phyloP scores from a whole-genome alignment of 2,329 filamentous ascomycete genomes.

The Calonectria montana region DNA sequence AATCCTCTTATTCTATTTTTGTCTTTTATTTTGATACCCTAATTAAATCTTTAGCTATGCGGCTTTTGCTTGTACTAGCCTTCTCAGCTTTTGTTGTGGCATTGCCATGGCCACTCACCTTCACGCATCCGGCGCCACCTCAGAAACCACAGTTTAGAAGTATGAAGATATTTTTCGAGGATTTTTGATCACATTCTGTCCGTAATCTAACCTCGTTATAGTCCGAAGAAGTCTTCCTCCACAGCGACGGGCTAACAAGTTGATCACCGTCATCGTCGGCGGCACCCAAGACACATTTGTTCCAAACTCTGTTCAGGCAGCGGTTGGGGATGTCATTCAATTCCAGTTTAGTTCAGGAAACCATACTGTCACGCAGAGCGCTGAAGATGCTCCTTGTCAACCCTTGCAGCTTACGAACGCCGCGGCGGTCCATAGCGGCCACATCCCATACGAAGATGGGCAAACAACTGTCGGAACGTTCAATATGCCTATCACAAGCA shows the following conservation, averaged over 20 bases:
- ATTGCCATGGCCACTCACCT: not conserved
- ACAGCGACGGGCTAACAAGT: slow-evolving; percentile 27
- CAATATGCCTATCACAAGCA: slow-evolving; percentile 57
- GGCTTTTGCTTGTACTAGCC: not conserved
- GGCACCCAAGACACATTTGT: slow-evolving; percentile 51
- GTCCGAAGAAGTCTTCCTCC: slow-evolving; percentile 24
- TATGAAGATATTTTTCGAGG: not conserved
- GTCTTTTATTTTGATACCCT: not conserved
- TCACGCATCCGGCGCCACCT: not conserved
- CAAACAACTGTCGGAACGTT: slow-evolving; percentile 57
- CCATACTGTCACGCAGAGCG: slow-evolving; percentile 56
- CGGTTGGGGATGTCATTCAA: slow-evolving; percentile 52
- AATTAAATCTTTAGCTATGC: not conserved
- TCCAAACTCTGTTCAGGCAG: slow-evolving; percentile 49
- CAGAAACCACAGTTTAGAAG: slow-evolving; percentile 11
- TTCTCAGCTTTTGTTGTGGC: not conserved
- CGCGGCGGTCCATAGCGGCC: slow-evolving; percentile 52
- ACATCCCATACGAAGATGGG: slow-evolving; percentile 52
- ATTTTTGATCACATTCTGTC: not conserved
- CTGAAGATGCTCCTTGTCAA: slow-evolving; percentile 49
- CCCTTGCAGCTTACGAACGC: slow-evolving; percentile 49
- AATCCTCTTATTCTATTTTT: not conserved
- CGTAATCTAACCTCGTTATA: not conserved
- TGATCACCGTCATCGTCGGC: slow-evolving; percentile 51
- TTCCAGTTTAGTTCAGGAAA: slow-evolving; percentile 58